Evolutionary conservation across 768 basidiomycete genomes (phyloP), one percentile per base, ranked within the genome.

Genomic region (Leccinum fibrillosum): DNA sequence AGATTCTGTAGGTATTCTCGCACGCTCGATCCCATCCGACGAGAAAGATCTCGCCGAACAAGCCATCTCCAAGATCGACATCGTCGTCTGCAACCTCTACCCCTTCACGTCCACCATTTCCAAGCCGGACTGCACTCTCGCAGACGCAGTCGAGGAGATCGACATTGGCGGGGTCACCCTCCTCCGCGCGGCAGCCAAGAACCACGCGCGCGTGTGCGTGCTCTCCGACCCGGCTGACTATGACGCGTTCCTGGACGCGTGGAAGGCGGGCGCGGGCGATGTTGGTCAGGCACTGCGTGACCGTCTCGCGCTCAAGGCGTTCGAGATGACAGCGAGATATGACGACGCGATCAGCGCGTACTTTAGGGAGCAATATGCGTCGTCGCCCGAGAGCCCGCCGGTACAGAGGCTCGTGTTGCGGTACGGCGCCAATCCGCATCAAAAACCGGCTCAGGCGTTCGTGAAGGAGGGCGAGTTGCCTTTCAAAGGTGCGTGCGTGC

Each of bases 61-160:
- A 68, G 79, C 78, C 58, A 98, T 99, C 74, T 84, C 90, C 6
- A 91, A 92, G 60, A 98, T 98, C 76, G 87, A 90, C 56, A 89
- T 99, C 77, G 96, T 99, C 57, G 94, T 97, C 60, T 99, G 97
- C 86, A 99, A 99, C 73, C 86, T 99, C 54, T 98, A 99, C 78
- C 97, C 97, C 1, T 99, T 99, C 78, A 85, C 90, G 32, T 84
- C 87, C 21, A 97, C 95, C 52, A 91, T 96, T 71, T 83, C 95
- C 1, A 85, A 88, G 65, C 91, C 94, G 0, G 84, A 84, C 62
- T 95, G 94, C 76, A 94, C 92, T 11, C 84, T 98, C 59, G 85
- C 92, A 3, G 89, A 89, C 49, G 96, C 96, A 5, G 88, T 98
- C 58, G 97, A 99, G 75, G 97, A 99, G 75, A 90, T 99, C 25